Percentiles rank a stretch among this genome's conserved stretches.
Evolutionary conservation across 805 yeast species (phyloP).

Genomic region (Kazachstania kunashirensis): DNA sequence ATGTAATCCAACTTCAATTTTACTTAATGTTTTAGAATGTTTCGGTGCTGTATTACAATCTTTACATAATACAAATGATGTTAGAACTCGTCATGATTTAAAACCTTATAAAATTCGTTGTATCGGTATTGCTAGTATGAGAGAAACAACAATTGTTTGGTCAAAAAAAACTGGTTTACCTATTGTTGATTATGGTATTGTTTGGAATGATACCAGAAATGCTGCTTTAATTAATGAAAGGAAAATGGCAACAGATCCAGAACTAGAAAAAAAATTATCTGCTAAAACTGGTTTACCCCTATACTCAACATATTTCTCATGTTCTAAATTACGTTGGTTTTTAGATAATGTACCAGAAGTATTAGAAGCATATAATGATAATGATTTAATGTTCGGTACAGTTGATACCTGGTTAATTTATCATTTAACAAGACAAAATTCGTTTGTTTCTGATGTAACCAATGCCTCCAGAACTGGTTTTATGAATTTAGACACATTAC

Average conservation of each 20-base stretch:
- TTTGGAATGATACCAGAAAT: slow-evolving; percentile 94
- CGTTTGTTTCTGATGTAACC: slow-evolving; percentile 76
- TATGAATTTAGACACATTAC: slow-evolving; percentile 66
- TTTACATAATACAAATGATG: slow-evolving; percentile 47
- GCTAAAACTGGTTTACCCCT: slow-evolving; percentile 75
- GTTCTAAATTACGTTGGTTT: slow-evolving; percentile 83
- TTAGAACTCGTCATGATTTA: slow-evolving; percentile 33
- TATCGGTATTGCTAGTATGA: slow-evolving; percentile 89
- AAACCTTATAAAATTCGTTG: slow-evolving; percentile 56
- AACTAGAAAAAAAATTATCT: slow-evolving; percentile 47
- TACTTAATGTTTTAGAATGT: slow-evolving; percentile 67
- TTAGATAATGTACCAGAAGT: slow-evolving; percentile 67
- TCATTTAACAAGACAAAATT: slow-evolving; percentile 60
- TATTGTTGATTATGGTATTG: slow-evolving; percentile 72
- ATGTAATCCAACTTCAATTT: slow-evolving; percentile 76
- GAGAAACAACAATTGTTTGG: slow-evolving; percentile 91
- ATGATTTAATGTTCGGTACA: slow-evolving; percentile 85
- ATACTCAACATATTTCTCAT: slow-evolving; percentile 77
- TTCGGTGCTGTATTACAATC: slow-evolving; percentile 53
- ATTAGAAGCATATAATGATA: slow-evolving; percentile 57
- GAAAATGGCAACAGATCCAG: slow-evolving; percentile 43
- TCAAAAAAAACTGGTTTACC: slow-evolving; percentile 74
- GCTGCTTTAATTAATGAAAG: slow-evolving; percentile 57
- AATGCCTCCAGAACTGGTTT: slow-evolving; percentile 88
- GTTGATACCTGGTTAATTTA: slow-evolving; percentile 90